Percentiles rank a stretch among this genome's conserved stretches.
Conservation (phyloP, 768 basidiomycete genomes). For the Mycena chlorophos region DNA sequence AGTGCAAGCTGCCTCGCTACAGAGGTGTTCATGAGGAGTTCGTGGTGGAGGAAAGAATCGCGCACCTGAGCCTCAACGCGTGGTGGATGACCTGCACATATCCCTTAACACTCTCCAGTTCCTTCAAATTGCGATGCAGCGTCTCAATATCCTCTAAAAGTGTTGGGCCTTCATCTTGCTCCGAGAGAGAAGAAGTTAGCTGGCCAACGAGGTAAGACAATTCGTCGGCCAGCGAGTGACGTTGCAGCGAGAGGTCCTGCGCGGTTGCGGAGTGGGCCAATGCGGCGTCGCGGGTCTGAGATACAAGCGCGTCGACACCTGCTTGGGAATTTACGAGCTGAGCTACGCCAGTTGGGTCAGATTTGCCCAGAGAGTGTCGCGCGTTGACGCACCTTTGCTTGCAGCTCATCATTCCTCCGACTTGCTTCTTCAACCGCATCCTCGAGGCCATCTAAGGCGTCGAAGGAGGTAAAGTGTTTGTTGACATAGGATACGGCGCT, state of each 20-base stretch:
- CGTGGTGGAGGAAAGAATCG: not conserved
- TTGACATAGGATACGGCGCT: conserved; percentile 45
- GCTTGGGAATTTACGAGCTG: conserved; percentile 59
- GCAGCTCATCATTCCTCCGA: conserved; percentile 40
- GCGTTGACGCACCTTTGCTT: conserved; percentile 44
- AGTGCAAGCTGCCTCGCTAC: conserved; percentile 58
- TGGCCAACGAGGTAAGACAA: conserved; percentile 65
- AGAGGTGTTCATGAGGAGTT: not conserved
- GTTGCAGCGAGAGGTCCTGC: conserved; percentile 70
- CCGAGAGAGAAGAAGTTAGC: conserved; percentile 57
- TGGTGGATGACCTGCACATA: conserved; percentile 78
- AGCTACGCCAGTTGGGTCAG: conserved; percentile 47
- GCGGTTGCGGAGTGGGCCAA: conserved; percentile 58
- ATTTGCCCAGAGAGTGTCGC: conserved; percentile 19
- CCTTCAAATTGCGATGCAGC: conserved; percentile 73
- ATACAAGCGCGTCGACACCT: conserved; percentile 46
- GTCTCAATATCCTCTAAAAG: conserved; percentile 82
- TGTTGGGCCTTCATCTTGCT: conserved; percentile 52
- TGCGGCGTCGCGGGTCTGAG: conserved; percentile 47
- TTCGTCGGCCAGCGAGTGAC: conserved; percentile 79
- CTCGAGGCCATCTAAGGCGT: conserved; percentile 53
- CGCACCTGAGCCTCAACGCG: conserved; percentile 72
- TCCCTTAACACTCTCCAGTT: conserved; percentile 70
- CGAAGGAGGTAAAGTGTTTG: conserved; percentile 45
- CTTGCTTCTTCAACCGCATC: conserved; percentile 44